These are phyloP conservation scores for Aphanoascus verrucosus DNA, from an alignment of 2,329 filamentous ascomycete species.

Conservation along the genomic window DNA sequence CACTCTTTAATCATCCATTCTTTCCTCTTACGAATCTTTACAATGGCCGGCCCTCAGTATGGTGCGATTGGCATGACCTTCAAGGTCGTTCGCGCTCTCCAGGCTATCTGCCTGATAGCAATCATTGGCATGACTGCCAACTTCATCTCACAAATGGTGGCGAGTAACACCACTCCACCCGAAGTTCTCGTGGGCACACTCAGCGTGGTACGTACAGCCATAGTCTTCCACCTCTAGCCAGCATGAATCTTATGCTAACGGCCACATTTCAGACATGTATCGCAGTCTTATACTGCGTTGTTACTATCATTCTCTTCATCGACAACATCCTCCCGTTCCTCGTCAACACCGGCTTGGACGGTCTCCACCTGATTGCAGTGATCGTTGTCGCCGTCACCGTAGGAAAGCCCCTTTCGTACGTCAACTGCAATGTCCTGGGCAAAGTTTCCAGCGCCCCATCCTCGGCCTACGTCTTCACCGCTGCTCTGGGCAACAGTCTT, in stretches of 20 bases:
- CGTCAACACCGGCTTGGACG: conserved; percentile 55
- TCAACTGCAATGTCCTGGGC: conserved; percentile 55
- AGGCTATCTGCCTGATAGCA: conserved; percentile 59
- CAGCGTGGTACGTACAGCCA: conserved; percentile 55
- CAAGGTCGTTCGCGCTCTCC: conserved; percentile 58
- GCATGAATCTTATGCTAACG: not conserved
- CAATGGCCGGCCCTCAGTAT: conserved; percentile 48
- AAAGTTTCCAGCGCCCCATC: conserved; percentile 37
- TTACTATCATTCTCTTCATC: conserved; percentile 71
- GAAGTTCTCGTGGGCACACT: conserved; percentile 67
- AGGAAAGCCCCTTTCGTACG: conserved; percentile 67
- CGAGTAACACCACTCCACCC: conserved; percentile 54
- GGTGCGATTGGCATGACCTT: conserved; percentile 71
- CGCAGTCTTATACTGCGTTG: conserved; percentile 64
- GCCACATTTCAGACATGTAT: conserved; percentile 53
- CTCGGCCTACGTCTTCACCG: conserved; percentile 45
- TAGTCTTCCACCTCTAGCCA: not conserved
- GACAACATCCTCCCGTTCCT: conserved; percentile 67
- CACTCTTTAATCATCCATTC: not conserved
- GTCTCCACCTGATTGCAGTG: conserved; percentile 60
- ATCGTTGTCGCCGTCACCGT: conserved; percentile 67
- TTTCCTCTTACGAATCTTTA: conserved; percentile 17
- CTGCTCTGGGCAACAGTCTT: conserved; percentile 43
- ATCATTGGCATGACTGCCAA: conserved; percentile 73
- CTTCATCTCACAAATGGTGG: conserved; percentile 68